Percentiles rank a stretch among this genome's conserved stretches.
Conservation (phyloP, 306 rosid species). For the Pterocarpus macrocarpus region DNA sequence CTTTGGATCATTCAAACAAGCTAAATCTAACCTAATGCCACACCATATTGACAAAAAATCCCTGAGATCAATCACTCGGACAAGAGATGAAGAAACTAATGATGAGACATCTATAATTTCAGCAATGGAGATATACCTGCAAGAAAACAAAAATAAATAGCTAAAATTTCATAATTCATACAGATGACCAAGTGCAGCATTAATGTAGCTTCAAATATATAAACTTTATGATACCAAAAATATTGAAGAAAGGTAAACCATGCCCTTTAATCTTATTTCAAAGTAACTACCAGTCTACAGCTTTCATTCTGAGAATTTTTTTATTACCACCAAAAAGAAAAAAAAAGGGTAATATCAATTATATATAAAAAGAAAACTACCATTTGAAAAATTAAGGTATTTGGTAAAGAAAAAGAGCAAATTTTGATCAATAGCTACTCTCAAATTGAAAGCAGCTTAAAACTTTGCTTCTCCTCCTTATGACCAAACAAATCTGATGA, state of each 20-base stretch:
- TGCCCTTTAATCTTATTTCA: conserved; percentile 2
- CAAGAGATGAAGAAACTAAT: conserved; percentile 65
- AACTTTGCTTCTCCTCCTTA: background rate
- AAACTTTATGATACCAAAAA: background rate
- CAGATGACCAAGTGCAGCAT: background rate
- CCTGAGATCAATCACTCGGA: conserved; percentile 75
- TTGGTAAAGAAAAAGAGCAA: conserved; percentile 1
- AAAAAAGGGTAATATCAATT: background rate
- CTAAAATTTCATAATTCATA: conserved; percentile 10
- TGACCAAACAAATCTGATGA: background rate
- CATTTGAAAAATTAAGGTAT: background rate
- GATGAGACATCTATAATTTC: conserved; percentile 77
- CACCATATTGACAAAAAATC: conserved; percentile 80
- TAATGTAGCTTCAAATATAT: conserved; percentile 22
- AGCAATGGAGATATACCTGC: conserved; percentile 84
- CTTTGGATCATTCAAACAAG: conserved; percentile 58
- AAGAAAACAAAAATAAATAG: conserved; percentile 16
- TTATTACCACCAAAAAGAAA: no score
- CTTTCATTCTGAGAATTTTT: no score
- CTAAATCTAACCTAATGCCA: conserved; percentile 62
- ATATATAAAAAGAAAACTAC: background rate
- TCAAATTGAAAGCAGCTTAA: conserved; percentile 21
- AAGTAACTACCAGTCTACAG: background rate
- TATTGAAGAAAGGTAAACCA: conserved; percentile 32
- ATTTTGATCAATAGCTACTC: background rate